phyloP scores from a whole-genome alignment of 768 basidiomycete species.

The Mycena latifolia region DNA sequence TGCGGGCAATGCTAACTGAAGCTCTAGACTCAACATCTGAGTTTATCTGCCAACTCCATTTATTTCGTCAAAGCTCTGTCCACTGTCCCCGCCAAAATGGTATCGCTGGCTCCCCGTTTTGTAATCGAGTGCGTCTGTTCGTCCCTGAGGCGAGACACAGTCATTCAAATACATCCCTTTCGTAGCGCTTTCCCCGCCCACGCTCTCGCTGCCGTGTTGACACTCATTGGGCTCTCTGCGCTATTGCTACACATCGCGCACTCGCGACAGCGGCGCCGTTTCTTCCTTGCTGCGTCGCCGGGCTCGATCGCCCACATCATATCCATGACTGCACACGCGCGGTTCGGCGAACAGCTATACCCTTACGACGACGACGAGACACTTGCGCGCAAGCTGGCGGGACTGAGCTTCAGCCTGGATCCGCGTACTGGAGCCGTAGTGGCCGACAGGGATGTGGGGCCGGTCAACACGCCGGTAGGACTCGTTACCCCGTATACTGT shows the following conservation, averaged over 20 bases:
- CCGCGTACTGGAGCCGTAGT: slow-evolving; percentile 70
- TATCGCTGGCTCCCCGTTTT: slow-evolving; percentile 60
- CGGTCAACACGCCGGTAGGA: neutral
- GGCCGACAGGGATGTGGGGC: slow-evolving; percentile 58
- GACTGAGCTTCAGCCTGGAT: slow-evolving; percentile 67
- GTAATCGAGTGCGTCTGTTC: slow-evolving; percentile 64
- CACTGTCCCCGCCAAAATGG: slow-evolving; percentile 53
- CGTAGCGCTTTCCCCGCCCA: slow-evolving; percentile 64
- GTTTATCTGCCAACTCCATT: slow-evolving; percentile 65
- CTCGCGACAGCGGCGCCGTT: slow-evolving; percentile 56
- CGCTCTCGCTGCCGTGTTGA: slow-evolving; percentile 59
- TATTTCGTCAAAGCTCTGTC: slow-evolving; percentile 63
- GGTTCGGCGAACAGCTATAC: slow-evolving; percentile 68
- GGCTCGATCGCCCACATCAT: slow-evolving; percentile 73
- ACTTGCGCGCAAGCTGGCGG: slow-evolving; percentile 61
- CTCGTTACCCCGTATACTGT: slow-evolving; percentile 8
- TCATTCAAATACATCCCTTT: too few species aligned
- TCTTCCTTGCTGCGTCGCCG: slow-evolving; percentile 67
- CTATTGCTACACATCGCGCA: slow-evolving; percentile 61
- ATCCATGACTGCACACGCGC: slow-evolving; percentile 69
- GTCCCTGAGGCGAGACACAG: neutral
- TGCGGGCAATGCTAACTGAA: slow-evolving; percentile 5
- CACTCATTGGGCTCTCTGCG: slow-evolving; percentile 61
- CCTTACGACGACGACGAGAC: slow-evolving; percentile 66
- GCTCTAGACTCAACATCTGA: slow-evolving; percentile 65